These are phyloP conservation scores for Mesotaenium endlicherianum DNA, from an alignment of 139 green algal genomes.

Conservation along the genomic window DNA sequence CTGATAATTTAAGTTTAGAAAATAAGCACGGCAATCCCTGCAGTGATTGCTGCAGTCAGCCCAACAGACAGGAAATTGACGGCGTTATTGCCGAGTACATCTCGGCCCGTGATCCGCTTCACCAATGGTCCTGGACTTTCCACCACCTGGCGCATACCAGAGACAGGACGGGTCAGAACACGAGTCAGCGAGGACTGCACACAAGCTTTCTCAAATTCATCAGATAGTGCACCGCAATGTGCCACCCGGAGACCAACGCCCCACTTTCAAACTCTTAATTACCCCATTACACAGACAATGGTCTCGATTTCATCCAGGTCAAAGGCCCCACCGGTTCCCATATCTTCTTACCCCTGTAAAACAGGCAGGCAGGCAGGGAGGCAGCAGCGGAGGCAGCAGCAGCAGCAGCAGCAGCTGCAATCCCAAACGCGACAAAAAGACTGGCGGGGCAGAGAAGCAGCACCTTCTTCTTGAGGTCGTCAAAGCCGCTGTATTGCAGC, in stretches of 20 bases:
- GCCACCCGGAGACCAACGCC: too few species aligned
- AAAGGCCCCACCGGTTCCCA: too few species aligned
- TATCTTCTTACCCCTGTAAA: neutral
- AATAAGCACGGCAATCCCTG: too few species aligned
- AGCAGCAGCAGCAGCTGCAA: neutral
- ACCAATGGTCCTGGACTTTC: conserved; percentile 61
- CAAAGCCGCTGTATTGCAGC: conserved; percentile 78
- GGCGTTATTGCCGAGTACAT: conserved; percentile 52
- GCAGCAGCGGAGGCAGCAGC: too few species aligned
- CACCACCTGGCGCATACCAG: conserved; percentile 29
- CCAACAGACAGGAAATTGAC: conserved; percentile 52
- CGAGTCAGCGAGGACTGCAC: neutral
- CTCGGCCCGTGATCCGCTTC: conserved; percentile 45
- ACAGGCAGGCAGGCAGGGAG: neutral
- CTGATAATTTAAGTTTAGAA: too few species aligned
- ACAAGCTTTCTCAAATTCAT: too few species aligned
- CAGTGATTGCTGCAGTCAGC: too few species aligned
- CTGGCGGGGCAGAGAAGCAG: neutral
- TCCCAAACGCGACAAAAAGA: neutral
- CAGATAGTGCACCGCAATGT: too few species aligned
- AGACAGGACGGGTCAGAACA: neutral
- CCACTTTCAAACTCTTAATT: too few species aligned
- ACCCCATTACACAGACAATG: too few species aligned
- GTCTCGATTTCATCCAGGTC: too few species aligned
- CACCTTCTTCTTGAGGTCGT: conserved; percentile 17